phyloP scores from a whole-genome alignment of 345 rosid species.

The Populus euphratica region DNA sequence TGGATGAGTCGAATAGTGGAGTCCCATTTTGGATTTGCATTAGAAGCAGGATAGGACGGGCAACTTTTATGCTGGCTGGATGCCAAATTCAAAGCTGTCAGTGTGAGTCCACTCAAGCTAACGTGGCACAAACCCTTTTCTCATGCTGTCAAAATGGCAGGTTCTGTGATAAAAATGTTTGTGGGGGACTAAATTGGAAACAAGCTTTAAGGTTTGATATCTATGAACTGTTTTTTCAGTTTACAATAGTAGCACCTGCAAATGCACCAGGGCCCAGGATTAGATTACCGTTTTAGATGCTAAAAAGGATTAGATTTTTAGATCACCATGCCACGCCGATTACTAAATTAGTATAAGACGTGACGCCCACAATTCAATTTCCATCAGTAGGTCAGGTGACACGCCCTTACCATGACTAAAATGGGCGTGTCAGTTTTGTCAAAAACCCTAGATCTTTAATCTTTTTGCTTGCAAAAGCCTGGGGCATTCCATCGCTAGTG shows the following conservation, averaged over 20 bases:
- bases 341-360: not conserved
- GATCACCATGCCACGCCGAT: not conserved
- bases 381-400: not conserved
- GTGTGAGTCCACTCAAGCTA: not conserved
- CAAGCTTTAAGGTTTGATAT: not conserved
- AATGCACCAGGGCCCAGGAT: slow-evolving; percentile 1
- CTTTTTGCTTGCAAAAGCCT: not conserved
- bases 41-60: not conserved
- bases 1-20: too few species aligned
- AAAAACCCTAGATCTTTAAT: not conserved
- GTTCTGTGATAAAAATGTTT: not conserved
- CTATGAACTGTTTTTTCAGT: not conserved
- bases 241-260: not conserved
- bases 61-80: slow-evolving; percentile 2
- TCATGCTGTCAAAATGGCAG: not conserved
- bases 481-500: not conserved
- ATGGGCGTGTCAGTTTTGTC: not conserved
- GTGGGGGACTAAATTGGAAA: not conserved
- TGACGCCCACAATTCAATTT: not conserved
- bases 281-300: not conserved
- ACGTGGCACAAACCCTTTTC: slow-evolving; percentile 11
- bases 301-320: not conserved
- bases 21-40: not conserved
- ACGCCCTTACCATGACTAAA: not conserved
- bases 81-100: slow-evolving; percentile 1